A percentile compares a stretch with the other conserved stretches of the same genome.
Evolutionary conservation across 1,139 yeast genomes (phyloP).

Genomic region (Blastobotrys malaysiensis): DNA sequence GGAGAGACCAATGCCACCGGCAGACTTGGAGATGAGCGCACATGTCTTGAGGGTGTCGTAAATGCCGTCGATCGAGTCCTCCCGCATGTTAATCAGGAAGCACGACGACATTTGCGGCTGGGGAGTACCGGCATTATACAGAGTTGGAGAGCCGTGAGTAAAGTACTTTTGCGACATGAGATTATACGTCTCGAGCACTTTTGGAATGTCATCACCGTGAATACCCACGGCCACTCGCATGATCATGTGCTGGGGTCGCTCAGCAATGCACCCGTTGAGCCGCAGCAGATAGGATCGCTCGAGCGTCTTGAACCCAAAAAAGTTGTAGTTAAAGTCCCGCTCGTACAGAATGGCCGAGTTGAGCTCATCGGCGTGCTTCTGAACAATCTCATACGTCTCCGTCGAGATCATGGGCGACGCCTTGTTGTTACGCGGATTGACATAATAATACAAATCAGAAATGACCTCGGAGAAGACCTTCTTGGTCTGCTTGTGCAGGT

Average conservation of each 20-base stretch:
- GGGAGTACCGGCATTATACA: constrained; percentile 88
- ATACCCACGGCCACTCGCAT: constrained; percentile 90
- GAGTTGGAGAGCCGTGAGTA: constrained; percentile 86
- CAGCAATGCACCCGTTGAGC: constrained; percentile 68
- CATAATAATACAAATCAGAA: constrained; percentile 62
- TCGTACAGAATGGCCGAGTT: constrained; percentile 78
- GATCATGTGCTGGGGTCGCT: constrained; percentile 84
- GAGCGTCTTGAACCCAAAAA: constrained; percentile 82
- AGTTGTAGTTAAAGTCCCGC: constrained; percentile 77
- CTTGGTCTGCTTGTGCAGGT: constrained; percentile 89
- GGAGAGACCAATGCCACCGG: constrained; percentile 88
- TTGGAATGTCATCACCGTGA: constrained; percentile 67
- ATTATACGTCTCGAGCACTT: constrained; percentile 74
- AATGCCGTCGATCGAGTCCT: constrained; percentile 86
- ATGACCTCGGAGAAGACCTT: constrained; percentile 81
- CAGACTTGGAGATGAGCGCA: constrained; percentile 82
- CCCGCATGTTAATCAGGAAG: constrained; percentile 82
- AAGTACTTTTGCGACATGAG: constrained; percentile 79
- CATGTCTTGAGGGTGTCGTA: constrained; percentile 81
- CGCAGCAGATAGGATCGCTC: constrained; percentile 78
- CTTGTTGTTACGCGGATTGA: constrained; percentile 69
- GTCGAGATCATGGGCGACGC: constrained; percentile 80
- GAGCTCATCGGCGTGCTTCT: constrained; percentile 60
- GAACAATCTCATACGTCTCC: constrained; percentile 59
- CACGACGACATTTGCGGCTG: constrained; percentile 85